Evolutionary conservation across 2,329 filamentous ascomycete genomes (phyloP).

Genomic region (Sporothrix inflata): DNA sequence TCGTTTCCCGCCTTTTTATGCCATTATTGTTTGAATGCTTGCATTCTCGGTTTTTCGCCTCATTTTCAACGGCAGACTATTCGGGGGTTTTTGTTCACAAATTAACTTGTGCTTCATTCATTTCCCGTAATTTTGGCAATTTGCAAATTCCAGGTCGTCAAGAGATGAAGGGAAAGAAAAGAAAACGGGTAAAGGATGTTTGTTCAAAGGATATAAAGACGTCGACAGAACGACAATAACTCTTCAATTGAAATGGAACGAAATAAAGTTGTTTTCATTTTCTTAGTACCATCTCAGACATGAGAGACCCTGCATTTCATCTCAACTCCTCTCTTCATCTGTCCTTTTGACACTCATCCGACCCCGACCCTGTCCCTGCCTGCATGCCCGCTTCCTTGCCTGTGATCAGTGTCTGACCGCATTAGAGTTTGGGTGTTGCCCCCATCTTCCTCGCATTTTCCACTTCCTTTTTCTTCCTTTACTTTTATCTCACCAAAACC

Average conservation of each 20-base stretch:
- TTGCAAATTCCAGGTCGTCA: not conserved
- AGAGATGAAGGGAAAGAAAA: not conserved
- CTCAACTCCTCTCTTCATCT: not conserved
- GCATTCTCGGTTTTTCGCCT: not conserved
- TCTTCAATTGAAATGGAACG: not conserved
- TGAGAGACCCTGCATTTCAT: conserved; percentile 3
- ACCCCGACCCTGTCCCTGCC: not conserved
- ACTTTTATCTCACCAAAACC: not conserved
- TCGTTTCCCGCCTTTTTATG: not conserved
- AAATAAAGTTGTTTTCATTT: not conserved
- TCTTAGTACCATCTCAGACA: not conserved
- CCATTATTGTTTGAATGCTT: not conserved
- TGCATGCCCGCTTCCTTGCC: not conserved
- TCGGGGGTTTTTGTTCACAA: not conserved
- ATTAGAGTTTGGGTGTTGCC: not conserved
- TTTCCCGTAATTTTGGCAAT: conserved; percentile 5
- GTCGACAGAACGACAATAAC: not conserved
- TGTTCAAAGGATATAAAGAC: not conserved
- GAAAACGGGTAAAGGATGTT: not conserved
- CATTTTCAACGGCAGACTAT: not conserved
- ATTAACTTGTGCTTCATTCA: not conserved
- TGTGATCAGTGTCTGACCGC: conserved; percentile 14
- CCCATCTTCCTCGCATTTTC: not conserved
- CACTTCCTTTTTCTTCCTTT: not conserved
- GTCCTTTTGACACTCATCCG: not conserved